These are phyloP conservation scores for Helicostylum pulchrum DNA, from an alignment of 192 early-diverging fungal species.

Conservation along the genomic window DNA sequence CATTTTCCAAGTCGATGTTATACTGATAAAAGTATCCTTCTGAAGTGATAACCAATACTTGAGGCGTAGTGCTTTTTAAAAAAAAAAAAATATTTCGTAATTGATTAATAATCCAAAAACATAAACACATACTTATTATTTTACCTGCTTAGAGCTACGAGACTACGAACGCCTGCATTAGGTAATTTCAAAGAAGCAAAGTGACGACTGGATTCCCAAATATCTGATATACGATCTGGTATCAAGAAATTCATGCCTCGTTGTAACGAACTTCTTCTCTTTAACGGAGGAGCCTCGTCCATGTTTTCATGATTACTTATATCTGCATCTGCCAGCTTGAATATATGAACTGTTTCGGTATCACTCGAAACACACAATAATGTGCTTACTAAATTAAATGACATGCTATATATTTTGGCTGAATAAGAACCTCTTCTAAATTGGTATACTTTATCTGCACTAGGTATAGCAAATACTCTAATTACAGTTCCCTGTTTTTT, in stretches of 20 bases:
- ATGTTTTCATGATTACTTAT: slow-evolving; percentile 1
- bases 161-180: slow-evolving; percentile 64
- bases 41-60: slow-evolving; percentile 85
- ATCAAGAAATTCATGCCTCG: slow-evolving; percentile 75
- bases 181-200: slow-evolving; percentile 92
- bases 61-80: slow-evolving; percentile 69
- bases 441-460: slow-evolving; percentile 82
- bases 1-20: slow-evolving; percentile 79
- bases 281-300: background rate
- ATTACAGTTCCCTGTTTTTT: slow-evolving; percentile 81
- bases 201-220: slow-evolving; percentile 92
- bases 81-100: too few species aligned
- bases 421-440: slow-evolving; percentile 92
- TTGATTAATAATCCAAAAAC: background rate
- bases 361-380: slow-evolving; percentile 84
- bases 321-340: slow-evolving; percentile 51
- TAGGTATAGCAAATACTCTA: slow-evolving; percentile 86
- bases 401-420: slow-evolving; percentile 86
- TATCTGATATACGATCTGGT: slow-evolving; percentile 82
- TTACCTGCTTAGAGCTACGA: slow-evolving; percentile 68
- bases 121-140: background rate
- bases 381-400: slow-evolving; percentile 71
- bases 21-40: slow-evolving; percentile 91
- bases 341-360: slow-evolving; percentile 95
- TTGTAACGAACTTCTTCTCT: too few species aligned